Conservation (phyloP, 2,329 filamentous ascomycete genomes). For the Penicillium psychrosexuale region DNA sequence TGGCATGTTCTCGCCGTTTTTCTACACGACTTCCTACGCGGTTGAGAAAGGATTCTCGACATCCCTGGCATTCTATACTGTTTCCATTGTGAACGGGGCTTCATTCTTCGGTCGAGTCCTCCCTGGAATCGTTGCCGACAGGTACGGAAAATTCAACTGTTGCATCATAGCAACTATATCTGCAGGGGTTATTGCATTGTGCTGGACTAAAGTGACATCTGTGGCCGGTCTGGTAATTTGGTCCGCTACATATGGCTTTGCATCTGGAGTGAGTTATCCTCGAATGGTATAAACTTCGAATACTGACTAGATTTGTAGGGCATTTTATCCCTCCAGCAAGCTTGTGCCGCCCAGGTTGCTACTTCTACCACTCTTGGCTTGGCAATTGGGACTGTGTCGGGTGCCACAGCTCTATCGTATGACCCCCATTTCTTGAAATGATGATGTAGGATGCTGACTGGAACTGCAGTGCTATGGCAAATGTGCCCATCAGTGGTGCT, state of each 20-base stretch:
- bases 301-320: conserved; percentile 29
- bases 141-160: conserved; percentile 34
- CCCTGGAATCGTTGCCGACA: conserved; percentile 37
- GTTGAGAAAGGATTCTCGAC: conserved; percentile 27
- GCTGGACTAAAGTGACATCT: conserved; percentile 44
- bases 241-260: conserved; percentile 47
- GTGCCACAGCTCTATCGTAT: conserved; percentile 44
- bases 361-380: conserved; percentile 40
- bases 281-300: background rate
- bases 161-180: conserved; percentile 29
- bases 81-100: conserved; percentile 39
- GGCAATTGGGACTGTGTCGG: conserved; percentile 45
- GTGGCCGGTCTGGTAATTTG: conserved; percentile 47
- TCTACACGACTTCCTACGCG: conserved; percentile 36
- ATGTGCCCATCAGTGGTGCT: conserved; percentile 44
- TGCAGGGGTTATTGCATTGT: conserved; percentile 44
- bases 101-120: conserved; percentile 40
- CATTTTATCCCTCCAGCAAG: conserved; percentile 48
- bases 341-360: conserved; percentile 46
- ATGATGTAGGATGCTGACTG: background rate
- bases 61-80: conserved; percentile 37
- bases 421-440: conserved; percentile 12
- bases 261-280: conserved; percentile 39
- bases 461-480: conserved; percentile 37
- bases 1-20: conserved; percentile 42